Base-by-base conservation (phyloP, 352 stramenopile genomes). In the Globisporangium paroecandrum region DNA sequence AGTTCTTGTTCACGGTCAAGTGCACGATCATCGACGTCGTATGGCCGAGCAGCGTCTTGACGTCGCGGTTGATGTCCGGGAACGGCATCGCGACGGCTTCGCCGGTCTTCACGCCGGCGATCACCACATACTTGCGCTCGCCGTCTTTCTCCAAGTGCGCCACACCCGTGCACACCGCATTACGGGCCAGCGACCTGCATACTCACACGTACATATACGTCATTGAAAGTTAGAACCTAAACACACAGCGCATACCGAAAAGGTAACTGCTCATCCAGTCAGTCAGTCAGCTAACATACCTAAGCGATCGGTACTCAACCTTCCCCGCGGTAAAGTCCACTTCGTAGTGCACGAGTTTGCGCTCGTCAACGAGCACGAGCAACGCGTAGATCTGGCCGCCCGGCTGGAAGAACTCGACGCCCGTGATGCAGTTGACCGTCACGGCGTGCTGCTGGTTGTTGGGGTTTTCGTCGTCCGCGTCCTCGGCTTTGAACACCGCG, bases 1-100 rank as follows among this genome's bases (percentile, higher is more conserved):
- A 83, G 64, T 91, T 72, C 58, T 64, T 63, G 47, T 79, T 89
- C 20, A 89, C 67, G 10, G 77, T 76, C 65, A 95, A 72, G 72
- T 89, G 75, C 55, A 86, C 93, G 74, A 95, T 81, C 83, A 95
- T 95, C 25, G 88, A 95, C 60, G 88, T 94, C 43, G 88, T 95
- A 77, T 95, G 88, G 54, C 82, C 82, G 62, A 95, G 66, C 46
- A 95, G 73, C 62, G 77, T 89, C 81, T 90, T 91, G 49, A 85
- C 65, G 58, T 90, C 83, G 47, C 83, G 75, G 25, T 75, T 65
- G 20, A 93, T 74, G 68, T 91, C 77, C 4, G 83, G 87, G 71
- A 95, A 89, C 2, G 85, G 87, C 68, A 91, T 79, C 58, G 83
- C 87, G 32, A 93, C 75, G n/a, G 78, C 83, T 66, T 95, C 86